Evolutionary conservation across 306 rosid genomes (phyloP), one percentile per base, ranked within the genome.

Genomic region (Abrus pulchellus): DNA sequence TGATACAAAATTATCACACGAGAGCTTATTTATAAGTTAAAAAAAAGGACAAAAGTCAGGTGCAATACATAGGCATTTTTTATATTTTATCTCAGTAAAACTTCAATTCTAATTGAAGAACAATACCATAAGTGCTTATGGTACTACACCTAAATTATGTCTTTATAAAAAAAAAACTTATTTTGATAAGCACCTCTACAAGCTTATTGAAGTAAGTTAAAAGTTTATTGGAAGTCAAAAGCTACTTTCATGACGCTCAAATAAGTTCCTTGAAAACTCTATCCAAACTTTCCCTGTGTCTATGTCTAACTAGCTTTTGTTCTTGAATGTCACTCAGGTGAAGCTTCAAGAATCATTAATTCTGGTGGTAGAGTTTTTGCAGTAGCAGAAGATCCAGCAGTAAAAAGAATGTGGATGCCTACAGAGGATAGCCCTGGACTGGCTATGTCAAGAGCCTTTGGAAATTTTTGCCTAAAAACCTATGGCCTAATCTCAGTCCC

Each of bases 381-480:
- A 9, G 73, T 78, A 7, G 7, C 69, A 29, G 90, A 82, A 74
- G 96, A 95, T 30, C 95, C 99, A 34, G 72, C 68, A 1, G 89
- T 91, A 4, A 79, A 45, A 4, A 91, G 99, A 87, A 13, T 95
- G 61, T 95, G 97, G 94, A 89, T 88, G 94, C 90, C 99, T 12
- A 89, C 91, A 7, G 87, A 78, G 33, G 84, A 90, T 4, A 76
- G 85, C 53, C 98, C 99, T 6, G 98, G 99, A 77, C 77, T 95
- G 0, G 99, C 98, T 27, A 95, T 95, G 99, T 72, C 99, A 3
- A 90, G 99, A 77, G 92, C 98, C 34, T 91, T 93, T 2, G 98
- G 97, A 45, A 93, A 95, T 77, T 93, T 95, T 80, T 95, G 98
- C 85, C 88, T 93, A 14, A 93, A 95, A 85, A 89, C 89, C 56